phyloP scores from a whole-genome alignment of 495 filamentous ascomycete species.

The Aspergillus avenaceus region DNA sequence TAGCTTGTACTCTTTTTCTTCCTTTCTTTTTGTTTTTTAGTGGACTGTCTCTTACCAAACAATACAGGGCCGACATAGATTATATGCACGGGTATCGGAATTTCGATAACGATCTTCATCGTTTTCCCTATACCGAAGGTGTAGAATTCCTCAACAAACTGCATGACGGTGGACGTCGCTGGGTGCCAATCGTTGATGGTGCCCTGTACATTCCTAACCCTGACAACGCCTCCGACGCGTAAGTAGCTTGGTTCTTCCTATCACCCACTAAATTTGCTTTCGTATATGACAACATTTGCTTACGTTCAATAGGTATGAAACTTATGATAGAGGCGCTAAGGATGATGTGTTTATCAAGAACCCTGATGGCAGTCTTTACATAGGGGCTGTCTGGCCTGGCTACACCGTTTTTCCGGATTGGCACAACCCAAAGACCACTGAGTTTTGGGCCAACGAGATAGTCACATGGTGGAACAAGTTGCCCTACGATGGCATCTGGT shows the following conservation, averaged over 20 bases:
- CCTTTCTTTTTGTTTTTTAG: too few relatives aligned
- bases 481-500: constrained; percentile 57
- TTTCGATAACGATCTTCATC: constrained; percentile 52
- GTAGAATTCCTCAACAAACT: constrained; percentile 60
- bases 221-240: constrained; percentile 63
- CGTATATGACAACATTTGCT: too few relatives aligned
- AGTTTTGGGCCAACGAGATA: constrained; percentile 74
- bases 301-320: constrained; percentile 58
- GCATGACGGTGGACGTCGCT: constrained; percentile 67
- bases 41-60: background rate
- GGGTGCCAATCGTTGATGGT: constrained; percentile 79
- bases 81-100: constrained; percentile 57
- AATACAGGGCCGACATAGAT: constrained; percentile 51
- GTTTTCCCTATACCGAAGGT: constrained; percentile 46
- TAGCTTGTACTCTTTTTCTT: background rate
- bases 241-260: constrained; percentile 11
- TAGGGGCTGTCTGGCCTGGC: constrained; percentile 62
- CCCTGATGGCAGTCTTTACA: constrained; percentile 57
- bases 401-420: constrained; percentile 66
- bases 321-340: constrained; percentile 64
- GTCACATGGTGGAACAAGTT: constrained; percentile 55
- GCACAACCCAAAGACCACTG: constrained; percentile 50
- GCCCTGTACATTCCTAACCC: constrained; percentile 78
- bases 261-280: background rate
- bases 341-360: constrained; percentile 61